phyloP scores from a whole-genome alignment of 179 eudicot species.

The Silene noctiflora region DNA sequence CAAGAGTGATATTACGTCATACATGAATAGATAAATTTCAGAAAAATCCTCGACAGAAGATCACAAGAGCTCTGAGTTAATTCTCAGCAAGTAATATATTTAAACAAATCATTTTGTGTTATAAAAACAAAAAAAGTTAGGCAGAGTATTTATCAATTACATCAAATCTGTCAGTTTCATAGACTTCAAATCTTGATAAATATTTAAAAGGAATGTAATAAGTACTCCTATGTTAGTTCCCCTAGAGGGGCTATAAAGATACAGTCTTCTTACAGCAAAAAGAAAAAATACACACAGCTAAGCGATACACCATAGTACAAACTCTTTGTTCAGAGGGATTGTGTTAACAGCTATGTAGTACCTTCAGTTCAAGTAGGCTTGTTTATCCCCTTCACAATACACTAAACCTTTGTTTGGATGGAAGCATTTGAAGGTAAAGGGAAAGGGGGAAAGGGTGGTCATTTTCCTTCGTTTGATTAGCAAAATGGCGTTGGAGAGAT shows the following conservation, averaged over 20 bases:
- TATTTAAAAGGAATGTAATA: not conserved
- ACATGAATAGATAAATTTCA: not conserved
- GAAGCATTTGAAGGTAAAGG: not conserved
- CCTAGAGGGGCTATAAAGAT: not conserved
- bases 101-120: not conserved
- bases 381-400: not conserved
- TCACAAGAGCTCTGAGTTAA: not conserved
- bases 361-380: not conserved
- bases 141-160: not conserved
- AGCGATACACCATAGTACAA: not conserved
- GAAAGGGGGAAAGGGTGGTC: not conserved
- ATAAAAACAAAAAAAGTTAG: not conserved
- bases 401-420: not conserved
- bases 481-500: not conserved
- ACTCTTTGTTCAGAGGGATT: not conserved
- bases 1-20: not conserved
- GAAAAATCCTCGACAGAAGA: too few species aligned
- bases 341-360: not conserved
- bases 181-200: not conserved
- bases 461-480: not conserved
- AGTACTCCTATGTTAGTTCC: not conserved
- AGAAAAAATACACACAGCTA: not conserved
- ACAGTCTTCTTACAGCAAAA: not conserved
- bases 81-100: not conserved
- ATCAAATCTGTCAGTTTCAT: not conserved